A percentile compares a stretch with the other conserved stretches of the same genome.
phyloP scores from a whole-genome alignment of 106 monocot species.

The Dendrobium nobile region DNA sequence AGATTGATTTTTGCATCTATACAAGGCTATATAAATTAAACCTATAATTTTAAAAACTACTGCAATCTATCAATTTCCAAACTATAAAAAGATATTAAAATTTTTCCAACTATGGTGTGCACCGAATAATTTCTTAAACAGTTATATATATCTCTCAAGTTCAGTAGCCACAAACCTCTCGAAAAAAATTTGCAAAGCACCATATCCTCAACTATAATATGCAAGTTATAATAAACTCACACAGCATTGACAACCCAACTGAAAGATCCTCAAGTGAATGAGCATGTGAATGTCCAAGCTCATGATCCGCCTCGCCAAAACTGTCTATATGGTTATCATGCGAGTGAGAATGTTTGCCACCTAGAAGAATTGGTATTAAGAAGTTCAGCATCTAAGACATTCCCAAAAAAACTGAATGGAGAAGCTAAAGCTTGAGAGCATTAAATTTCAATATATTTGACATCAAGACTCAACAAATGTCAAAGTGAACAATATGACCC shows the following conservation, averaged over 20 bases:
- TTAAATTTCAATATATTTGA: neutral
- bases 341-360: slow-evolving; percentile 66
- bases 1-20: too few species aligned
- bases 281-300: slow-evolving; percentile 61
- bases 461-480: neutral
- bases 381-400: neutral
- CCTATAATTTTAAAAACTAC: too few species aligned
- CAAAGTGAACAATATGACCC: neutral
- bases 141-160: neutral
- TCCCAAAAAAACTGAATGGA: neutral
- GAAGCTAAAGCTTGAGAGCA: neutral
- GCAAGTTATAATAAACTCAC: slow-evolving; percentile 37
- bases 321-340: slow-evolving; percentile 49
- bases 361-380: slow-evolving; percentile 22
- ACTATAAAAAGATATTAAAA: neutral
- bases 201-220: neutral
- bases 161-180: neutral
- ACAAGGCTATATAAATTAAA: too few species aligned
- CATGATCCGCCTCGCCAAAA: slow-evolving; percentile 29
- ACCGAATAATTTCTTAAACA: neutral
- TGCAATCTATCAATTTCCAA: neutral
- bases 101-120: neutral
- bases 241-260: slow-evolving; percentile 80
- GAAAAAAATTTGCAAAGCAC: neutral
- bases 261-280: slow-evolving; percentile 90